These are phyloP conservation scores for Parasitella parasitica DNA, from an alignment of 371 early-diverging fungal species.

Conservation along the genomic window DNA sequence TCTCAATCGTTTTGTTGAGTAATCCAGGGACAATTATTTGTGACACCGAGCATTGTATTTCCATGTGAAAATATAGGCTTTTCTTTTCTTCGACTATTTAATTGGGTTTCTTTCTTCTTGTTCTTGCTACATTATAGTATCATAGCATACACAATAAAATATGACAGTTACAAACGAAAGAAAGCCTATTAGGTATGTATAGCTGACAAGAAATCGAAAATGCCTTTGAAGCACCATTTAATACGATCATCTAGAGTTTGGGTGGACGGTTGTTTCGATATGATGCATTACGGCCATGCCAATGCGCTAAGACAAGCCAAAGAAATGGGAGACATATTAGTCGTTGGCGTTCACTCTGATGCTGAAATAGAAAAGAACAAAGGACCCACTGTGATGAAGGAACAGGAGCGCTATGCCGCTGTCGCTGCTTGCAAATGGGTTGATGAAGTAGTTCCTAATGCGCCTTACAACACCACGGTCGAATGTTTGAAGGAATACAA, in stretches of 20 bases:
- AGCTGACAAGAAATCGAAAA: no score
- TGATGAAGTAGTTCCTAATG: constrained; percentile 89
- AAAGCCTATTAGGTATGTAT: constrained; percentile 24
- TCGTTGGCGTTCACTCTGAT: constrained; percentile 97
- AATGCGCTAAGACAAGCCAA: constrained; percentile 96
- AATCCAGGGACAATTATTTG: background rate
- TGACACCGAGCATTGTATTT: background rate
- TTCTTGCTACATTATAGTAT: background rate
- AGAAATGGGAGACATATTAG: constrained; percentile 89
- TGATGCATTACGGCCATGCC: constrained; percentile 96
- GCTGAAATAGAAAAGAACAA: constrained; percentile 90
- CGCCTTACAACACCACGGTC: constrained; percentile 90
- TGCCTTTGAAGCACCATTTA: background rate
- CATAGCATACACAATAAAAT: background rate
- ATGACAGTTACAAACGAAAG: constrained; percentile 10
- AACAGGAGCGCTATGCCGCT: constrained; percentile 93
- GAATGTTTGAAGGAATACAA: constrained; percentile 81
- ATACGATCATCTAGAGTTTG: constrained; percentile 52
- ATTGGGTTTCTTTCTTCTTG: background rate
- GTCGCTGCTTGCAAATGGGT: constrained; percentile 97
- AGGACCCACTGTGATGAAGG: constrained; percentile 94
- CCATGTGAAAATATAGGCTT: background rate
- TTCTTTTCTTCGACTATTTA: background rate
- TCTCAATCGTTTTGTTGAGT: background rate
- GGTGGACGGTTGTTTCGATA: constrained; percentile 96